Base-by-base conservation (phyloP, 2,329 filamentous ascomycete species). In the Pezicula radicicola region DNA sequence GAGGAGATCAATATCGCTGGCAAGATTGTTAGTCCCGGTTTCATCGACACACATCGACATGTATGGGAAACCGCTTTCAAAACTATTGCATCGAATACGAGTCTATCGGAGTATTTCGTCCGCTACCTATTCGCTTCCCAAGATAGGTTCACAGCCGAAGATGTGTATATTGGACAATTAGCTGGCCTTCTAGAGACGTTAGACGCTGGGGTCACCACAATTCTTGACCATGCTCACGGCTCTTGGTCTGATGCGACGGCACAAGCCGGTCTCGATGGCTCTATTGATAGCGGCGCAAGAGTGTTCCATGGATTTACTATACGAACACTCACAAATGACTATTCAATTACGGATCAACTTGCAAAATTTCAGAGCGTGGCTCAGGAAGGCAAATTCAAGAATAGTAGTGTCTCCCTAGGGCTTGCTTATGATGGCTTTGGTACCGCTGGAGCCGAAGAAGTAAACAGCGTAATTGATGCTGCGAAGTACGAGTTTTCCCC, bases 221-320 rank as follows among this genome's bases (percentile, higher is more conserved):
- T 66, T n/a, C 58, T 73, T 15, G 69, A 69, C 37, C 66, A 72
- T 49, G 61, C 67, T 1, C 66, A 70, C 50, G 60, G 63, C 33
- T 67, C 60, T 46, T 56, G 61, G 13, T 55, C 58, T 4, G 52
- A 63, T 13, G 55, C 67, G 16, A 56, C 67, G 0, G 61, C 73
- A 0, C 66, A 71, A 19, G 75, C 77, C 0, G 76, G 76, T 0
- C 60, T 79, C 2, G 68, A 73, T 4, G 78, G 72, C 0, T 72
- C 70, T 0, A 63, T 79, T 4, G 74, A 78, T 13, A 79, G 76
- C 37, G 72, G 76, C 3, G 75, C 72, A 0, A 65, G 76, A 0
- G 72, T 78, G 0, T 76, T 74, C 52, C 79, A 74, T 74, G 69
- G 68, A 2, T 74, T 72, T 37, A 58, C 71, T 1, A 71, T 79